A percentile compares a stretch with the other conserved stretches of the same genome.
These are phyloP conservation scores for Venturia pyrina DNA, from an alignment of 2,329 filamentous ascomycete species.

Conservation along the genomic window DNA sequence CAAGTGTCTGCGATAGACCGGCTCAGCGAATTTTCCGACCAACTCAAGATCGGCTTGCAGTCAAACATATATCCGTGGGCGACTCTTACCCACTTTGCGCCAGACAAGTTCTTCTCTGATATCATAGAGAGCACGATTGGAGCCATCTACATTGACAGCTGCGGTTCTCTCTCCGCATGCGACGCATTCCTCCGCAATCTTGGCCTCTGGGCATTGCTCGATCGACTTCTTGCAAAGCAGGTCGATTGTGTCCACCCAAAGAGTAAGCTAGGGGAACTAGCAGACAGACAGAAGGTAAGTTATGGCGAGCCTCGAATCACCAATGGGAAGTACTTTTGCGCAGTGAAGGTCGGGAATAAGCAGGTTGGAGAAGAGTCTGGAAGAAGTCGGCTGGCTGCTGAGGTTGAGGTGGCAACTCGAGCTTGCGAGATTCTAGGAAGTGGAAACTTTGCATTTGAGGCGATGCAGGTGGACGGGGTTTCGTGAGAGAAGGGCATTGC, in stretches of 20 bases:
- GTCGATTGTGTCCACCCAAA: constrained; percentile 54
- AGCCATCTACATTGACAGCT: constrained; percentile 71
- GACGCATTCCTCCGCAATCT: constrained; percentile 49
- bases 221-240: constrained; percentile 44
- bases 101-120: constrained; percentile 74
- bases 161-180: constrained; percentile 51
- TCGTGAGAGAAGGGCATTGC: no score
- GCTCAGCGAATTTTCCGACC: constrained; percentile 34
- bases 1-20: constrained; percentile 36
- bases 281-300: constrained; percentile 18
- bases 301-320: background rate
- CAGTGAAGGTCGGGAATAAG: background rate
- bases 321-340: background rate
- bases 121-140: constrained; percentile 72
- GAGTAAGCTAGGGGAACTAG: constrained; percentile 54
- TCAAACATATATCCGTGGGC: constrained; percentile 61
- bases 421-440: background rate
- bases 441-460: background rate
- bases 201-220: constrained; percentile 55
- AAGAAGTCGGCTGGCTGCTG: background rate
- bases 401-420: background rate
- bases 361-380: background rate
- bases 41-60: background rate
- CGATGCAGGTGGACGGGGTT: background rate
- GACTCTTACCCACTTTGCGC: constrained; percentile 52